phyloP scores from a whole-genome alignment of 352 stramenopile species.

The Phytopythium mirpurense region DNA sequence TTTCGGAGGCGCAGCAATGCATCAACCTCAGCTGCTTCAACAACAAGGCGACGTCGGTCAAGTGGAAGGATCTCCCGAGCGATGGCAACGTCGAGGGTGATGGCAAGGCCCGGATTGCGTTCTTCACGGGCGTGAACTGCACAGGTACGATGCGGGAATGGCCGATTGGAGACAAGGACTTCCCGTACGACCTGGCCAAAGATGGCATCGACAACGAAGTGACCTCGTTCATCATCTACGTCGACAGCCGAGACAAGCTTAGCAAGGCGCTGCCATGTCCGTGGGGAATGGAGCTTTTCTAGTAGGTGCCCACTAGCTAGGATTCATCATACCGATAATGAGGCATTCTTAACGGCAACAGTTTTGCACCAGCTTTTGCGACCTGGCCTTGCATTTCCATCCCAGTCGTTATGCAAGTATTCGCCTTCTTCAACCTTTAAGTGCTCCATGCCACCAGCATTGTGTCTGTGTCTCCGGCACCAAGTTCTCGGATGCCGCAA shows the following conservation, averaged over 20 bases:
- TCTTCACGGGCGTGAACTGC: conserved; percentile 21
- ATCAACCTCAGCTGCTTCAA: conserved; percentile 28
- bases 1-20: conserved; percentile 16
- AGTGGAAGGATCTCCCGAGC: conserved; percentile 15
- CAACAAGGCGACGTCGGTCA: conserved; percentile 15
- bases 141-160: conserved; percentile 12
- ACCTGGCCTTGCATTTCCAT: too few relatives aligned
- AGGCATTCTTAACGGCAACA: not conserved
- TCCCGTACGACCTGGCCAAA: conserved; percentile 15
- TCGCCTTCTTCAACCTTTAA: too few relatives aligned
- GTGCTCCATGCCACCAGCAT: too few relatives aligned
- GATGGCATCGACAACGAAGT: conserved; percentile 23
- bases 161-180: conserved; percentile 14
- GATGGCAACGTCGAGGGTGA: conserved; percentile 7
- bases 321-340: not conserved
- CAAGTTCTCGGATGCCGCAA: too few relatives aligned
- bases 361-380: too few relatives aligned
- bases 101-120: conserved; percentile 17
- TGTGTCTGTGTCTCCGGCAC: too few relatives aligned
- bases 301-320: too few relatives aligned
- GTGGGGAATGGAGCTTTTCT: conserved; percentile 6
- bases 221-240: conserved; percentile 28
- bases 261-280: conserved; percentile 15
- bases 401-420: too few relatives aligned
- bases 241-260: conserved; percentile 9